Evolutionary conservation across 345 rosid species (phyloP).

Genomic region (Hibiscus tridactylites): DNA sequence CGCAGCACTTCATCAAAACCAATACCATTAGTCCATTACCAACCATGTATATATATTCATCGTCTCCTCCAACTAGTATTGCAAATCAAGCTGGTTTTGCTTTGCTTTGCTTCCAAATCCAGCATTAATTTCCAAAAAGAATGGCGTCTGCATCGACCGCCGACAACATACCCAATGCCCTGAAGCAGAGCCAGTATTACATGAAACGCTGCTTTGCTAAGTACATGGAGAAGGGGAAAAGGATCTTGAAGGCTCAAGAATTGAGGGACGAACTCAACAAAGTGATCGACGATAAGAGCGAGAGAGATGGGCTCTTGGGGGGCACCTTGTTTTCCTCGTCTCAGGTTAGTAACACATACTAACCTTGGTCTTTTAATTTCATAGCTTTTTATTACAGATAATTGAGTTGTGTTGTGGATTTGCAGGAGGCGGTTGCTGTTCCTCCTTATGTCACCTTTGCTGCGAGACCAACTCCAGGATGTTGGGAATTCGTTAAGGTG

Average conservation of each 20-base stretch:
- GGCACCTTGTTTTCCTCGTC: conserved; percentile 10
- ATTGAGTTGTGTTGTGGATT: neutral
- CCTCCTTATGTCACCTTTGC: conserved; percentile 63
- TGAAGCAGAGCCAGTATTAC: conserved; percentile 14
- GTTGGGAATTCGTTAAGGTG: conserved; percentile 61
- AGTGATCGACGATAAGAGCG: conserved; percentile 6
- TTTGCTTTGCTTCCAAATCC: neutral
- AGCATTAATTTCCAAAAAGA: neutral
- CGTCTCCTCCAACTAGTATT: neutral
- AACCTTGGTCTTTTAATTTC: neutral
- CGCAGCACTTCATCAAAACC: neutral
- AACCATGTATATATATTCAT: neutral
- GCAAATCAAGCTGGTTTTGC: neutral
- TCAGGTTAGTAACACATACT: conserved; percentile 1
- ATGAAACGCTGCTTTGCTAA: conserved; percentile 11
- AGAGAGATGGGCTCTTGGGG: neutral
- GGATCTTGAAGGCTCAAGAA: conserved; percentile 5
- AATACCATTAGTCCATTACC: neutral
- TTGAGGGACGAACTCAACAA: conserved; percentile 6
- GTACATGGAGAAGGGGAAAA: conserved; percentile 5
- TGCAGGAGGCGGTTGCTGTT: conserved; percentile 60
- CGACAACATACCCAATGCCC: conserved; percentile 7
- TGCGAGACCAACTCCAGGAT: conserved; percentile 62
- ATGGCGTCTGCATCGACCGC: conserved; percentile 8
- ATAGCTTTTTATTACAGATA: neutral